Conservation (phyloP, 2,329 filamentous ascomycete genomes). For the Geosmithia putterillii region DNA sequence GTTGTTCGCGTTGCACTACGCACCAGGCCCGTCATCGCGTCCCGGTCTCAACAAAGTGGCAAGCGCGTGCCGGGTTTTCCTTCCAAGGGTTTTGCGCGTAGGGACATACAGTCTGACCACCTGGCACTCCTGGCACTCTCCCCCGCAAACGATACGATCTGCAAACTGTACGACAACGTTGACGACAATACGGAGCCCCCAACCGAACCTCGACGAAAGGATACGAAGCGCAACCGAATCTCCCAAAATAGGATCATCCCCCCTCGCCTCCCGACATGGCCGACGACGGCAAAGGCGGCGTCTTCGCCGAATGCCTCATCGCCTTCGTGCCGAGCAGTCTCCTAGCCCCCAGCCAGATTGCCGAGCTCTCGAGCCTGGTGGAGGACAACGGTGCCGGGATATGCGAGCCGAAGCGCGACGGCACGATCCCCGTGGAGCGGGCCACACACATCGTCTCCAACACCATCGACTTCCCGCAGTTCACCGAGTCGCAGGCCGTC, state of each 20-base stretch:
- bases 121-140: no score
- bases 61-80: conserved; percentile 2
- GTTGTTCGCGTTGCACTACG: conserved; percentile 21
- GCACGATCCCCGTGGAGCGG: conserved; percentile 31
- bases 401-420: conserved; percentile 32
- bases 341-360: conserved; percentile 25
- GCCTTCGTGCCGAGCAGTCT: conserved; percentile 31
- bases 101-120: no score
- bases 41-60: conserved; percentile 5
- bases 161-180: no score
- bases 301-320: conserved; percentile 30
- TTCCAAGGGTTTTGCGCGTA: not conserved
- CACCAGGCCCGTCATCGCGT: conserved; percentile 3
- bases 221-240: no score
- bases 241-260: no score
- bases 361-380: conserved; percentile 29
- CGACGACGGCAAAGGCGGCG: conserved; percentile 11
- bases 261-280: conserved; percentile 17
- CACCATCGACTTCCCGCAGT: conserved; percentile 87
- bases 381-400: conserved; percentile 37
- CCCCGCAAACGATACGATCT: not conserved
- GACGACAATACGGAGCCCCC: no score
- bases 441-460: conserved; percentile 50
- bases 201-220: no score
- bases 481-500: conserved; percentile 57